Conservation (phyloP, 2,329 filamentous ascomycete genomes). For the Periconia macrospinosa region DNA sequence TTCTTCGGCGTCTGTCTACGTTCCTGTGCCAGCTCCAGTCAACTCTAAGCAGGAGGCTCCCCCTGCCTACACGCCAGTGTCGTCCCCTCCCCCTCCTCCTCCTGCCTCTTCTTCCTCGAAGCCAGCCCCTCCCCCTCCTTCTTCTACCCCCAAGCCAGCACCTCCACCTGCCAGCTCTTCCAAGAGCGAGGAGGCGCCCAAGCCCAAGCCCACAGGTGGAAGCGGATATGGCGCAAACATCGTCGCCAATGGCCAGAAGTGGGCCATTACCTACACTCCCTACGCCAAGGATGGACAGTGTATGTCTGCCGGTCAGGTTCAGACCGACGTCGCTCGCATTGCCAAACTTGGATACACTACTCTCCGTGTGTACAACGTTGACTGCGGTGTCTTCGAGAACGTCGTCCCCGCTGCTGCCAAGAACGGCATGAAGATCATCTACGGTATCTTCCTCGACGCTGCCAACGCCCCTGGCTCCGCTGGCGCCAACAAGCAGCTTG, state of each 20-base stretch:
- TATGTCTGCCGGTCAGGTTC: conserved; percentile 45
- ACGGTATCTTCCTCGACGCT: conserved; percentile 81
- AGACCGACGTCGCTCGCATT: conserved; percentile 47
- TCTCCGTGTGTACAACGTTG: conserved; percentile 84
- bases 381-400: conserved; percentile 79
- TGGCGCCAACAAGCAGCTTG: conserved; percentile 72
- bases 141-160: conserved; percentile 14
- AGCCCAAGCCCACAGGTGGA: conserved; percentile 37
- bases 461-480: conserved; percentile 46
- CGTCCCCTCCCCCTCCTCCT: conserved; percentile 13
- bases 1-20: conserved; percentile 55
- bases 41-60: conserved; percentile 2
- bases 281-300: conserved; percentile 48
- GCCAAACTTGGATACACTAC: conserved; percentile 60
- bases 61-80: conserved; percentile 9
- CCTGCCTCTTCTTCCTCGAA: conserved; percentile 8
- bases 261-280: conserved; percentile 54
- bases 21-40: conserved; percentile 19
- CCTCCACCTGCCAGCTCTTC: conserved; percentile 18
- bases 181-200: conserved; percentile 20
- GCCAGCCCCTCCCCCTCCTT: neutral
- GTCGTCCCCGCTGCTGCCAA: conserved; percentile 70
- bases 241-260: conserved; percentile 48
- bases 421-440: conserved; percentile 75
- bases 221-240: conserved; percentile 28